Conservation (phyloP, 805 yeast genomes). For the Wickerhamiella occidentalis region DNA sequence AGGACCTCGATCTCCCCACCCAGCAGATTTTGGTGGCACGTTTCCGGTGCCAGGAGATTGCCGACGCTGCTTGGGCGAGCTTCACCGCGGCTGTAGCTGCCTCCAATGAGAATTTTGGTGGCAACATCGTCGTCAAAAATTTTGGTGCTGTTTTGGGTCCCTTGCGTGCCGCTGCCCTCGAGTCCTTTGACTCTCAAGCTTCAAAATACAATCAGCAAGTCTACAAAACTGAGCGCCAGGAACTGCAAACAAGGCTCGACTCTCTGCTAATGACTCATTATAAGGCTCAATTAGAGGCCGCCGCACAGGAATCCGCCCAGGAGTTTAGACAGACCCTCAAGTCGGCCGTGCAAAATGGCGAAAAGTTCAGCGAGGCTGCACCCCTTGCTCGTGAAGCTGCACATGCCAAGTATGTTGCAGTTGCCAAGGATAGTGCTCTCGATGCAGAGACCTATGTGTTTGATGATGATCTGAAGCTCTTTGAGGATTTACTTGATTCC, state of each 20-base stretch:
- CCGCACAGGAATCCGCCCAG: constrained; percentile 29
- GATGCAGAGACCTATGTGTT: constrained; percentile 23
- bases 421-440: constrained; percentile 30
- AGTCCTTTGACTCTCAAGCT: constrained; percentile 55
- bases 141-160: constrained; percentile 31
- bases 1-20: constrained; percentile 91
- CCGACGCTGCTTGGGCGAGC: constrained; percentile 38
- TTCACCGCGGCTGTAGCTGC: constrained; percentile 32
- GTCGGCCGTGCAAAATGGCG: not conserved
- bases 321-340: constrained; percentile 16
- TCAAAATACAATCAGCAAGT: constrained; percentile 59
- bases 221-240: constrained; percentile 47
- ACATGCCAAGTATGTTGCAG: constrained; percentile 22
- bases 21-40: constrained; percentile 92
- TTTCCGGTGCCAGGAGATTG: constrained; percentile 86
- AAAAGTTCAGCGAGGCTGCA: not conserved
- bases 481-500: constrained; percentile 28
- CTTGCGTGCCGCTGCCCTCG: constrained; percentile 38
- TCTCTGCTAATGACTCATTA: constrained; percentile 32
- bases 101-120: constrained; percentile 22
- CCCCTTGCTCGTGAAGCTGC: constrained; percentile 2
- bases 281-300: constrained; percentile 31
- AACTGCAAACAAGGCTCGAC: constrained; percentile 40
- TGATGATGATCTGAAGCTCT: constrained; percentile 20
- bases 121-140: constrained; percentile 14